Base-by-base conservation (phyloP, 2,329 filamentous ascomycete species). In the Ascochyta viciae-villosae region DNA sequence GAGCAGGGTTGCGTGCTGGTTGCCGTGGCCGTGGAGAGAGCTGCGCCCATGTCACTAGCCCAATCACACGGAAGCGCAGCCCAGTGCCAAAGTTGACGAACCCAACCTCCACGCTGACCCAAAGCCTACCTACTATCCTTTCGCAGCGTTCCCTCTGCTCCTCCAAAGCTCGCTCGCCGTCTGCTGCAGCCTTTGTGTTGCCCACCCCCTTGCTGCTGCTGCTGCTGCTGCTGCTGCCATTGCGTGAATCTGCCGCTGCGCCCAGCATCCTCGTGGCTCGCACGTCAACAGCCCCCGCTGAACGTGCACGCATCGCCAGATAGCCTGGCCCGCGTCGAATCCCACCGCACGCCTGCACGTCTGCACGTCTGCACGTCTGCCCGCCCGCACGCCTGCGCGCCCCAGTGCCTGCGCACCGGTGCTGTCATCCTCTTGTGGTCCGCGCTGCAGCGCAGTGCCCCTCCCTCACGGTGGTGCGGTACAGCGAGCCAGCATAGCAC, bases 211-310 rank as follows among this genome's bases (percentile, higher is more conserved):
- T 31, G 29, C 29, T 50, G 44, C 49, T 45, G 54, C 41, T 33
- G 40, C 24, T 31, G 29, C 29, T 50, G 44, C 49, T 45, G 54
- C 41, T 33, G 40, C 24, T 19, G 19, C 42, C 19, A 43, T 27
- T 31, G 54, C 50, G 57, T 54, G 51, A 55, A 57, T 58, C 57
- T 60, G 48, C 58, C 54, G 53, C 23, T 19, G 50, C 39, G 26
- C 41, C 45, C 45, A 54, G 55, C 46, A 51, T 44, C 41, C 59
- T 61, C 55, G 58, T 54, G 48, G 54, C 43, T 48, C 54, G 49
- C 58, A 58, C 53, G 53, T 54, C 57, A 50, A 57, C 50, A 61
- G 50, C 54, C 61, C 53, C 57, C 58, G 58, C 60, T 57, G 50
- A 44, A 34, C 47, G 53, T 56, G 53, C 53, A 51, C 53, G 15